Percentiles rank a stretch among this genome's conserved stretches.
phyloP scores from a whole-genome alignment of 2,329 filamentous ascomycete species.

The Cadophora sp. region DNA sequence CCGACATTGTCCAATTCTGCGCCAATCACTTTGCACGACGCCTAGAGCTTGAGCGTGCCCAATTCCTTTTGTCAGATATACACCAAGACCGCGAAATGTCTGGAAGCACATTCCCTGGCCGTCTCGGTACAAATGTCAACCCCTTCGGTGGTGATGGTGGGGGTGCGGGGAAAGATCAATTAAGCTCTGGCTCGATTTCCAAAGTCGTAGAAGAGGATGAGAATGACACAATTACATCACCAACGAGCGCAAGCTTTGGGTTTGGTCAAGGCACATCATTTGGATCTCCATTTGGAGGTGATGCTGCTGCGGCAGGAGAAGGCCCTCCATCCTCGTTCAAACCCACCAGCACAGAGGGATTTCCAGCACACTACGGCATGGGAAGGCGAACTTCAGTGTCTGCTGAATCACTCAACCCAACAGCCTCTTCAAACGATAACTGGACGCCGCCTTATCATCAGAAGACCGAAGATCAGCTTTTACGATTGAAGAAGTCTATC shows the following conservation, averaged over 20 bases:
- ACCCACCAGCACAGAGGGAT: slow-evolving; percentile 62
- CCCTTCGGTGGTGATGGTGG: slow-evolving; percentile 67
- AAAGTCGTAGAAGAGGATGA: slow-evolving; percentile 60
- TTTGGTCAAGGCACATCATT: slow-evolving; percentile 44
- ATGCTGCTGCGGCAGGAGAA: slow-evolving; percentile 52
- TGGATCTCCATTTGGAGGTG: slow-evolving; percentile 50
- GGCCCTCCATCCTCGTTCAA: slow-evolving; percentile 54
- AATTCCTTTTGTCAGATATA: slow-evolving; percentile 58
- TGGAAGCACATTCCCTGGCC: slow-evolving; percentile 77
- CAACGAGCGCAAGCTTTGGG: slow-evolving; percentile 69
- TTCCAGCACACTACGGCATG: slow-evolving; percentile 94
- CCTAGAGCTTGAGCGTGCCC: slow-evolving; percentile 68
- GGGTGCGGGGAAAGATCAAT: slow-evolving; percentile 39
- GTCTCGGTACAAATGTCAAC: slow-evolving; percentile 71
- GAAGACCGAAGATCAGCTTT: slow-evolving; percentile 82
- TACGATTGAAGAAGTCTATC: slow-evolving; percentile 81
- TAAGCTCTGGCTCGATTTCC: slow-evolving; percentile 64
- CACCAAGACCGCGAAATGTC: slow-evolving; percentile 62
- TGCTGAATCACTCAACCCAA: slow-evolving; percentile 93
- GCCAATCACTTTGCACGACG: slow-evolving; percentile 71
- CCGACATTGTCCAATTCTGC: slow-evolving; percentile 74
- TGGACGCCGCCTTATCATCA: slow-evolving; percentile 88
- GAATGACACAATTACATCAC: slow-evolving; percentile 78
- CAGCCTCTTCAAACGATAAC: slow-evolving; percentile 81
- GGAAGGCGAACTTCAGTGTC: slow-evolving; percentile 94